Evolutionary conservation across 2,329 filamentous ascomycete genomes (phyloP).

Genomic region (Paraphoma sp.): DNA sequence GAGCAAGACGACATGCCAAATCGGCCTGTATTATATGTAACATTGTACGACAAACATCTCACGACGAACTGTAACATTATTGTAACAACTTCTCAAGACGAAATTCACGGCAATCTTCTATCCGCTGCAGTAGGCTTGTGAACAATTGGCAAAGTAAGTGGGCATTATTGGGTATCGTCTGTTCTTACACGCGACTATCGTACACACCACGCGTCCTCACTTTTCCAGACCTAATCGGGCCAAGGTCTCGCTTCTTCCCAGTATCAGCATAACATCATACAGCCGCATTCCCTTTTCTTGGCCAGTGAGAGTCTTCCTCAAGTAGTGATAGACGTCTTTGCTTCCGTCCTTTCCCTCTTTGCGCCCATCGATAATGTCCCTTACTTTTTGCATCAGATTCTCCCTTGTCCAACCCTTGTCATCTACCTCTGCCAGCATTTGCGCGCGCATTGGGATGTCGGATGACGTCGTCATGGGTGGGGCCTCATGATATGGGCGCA

Average conservation of each 20-base stretch:
- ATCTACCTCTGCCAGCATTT: conserved; percentile 21
- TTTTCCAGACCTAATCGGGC: conserved; percentile 31
- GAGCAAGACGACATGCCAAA: too few species aligned
- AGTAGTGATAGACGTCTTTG: conserved; percentile 44
- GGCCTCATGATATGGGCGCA: conserved; percentile 19
- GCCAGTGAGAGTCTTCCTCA: conserved; percentile 39
- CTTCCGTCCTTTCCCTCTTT: conserved; percentile 28
- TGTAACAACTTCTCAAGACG: too few species aligned
- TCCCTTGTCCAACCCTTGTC: conserved; percentile 35
- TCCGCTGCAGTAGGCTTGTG: too few species aligned
- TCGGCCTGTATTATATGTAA: too few species aligned
- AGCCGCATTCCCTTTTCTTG: conserved; percentile 41
- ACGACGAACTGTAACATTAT: too few species aligned
- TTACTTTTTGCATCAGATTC: conserved; percentile 29
- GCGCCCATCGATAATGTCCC: conserved; percentile 35
- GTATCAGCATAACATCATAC: conserved; percentile 44
- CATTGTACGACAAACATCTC: too few species aligned
- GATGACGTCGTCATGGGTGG: conserved; percentile 12
- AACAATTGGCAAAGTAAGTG: too few species aligned
- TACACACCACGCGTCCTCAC: background rate
- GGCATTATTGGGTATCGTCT: background rate
- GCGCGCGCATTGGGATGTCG: conserved; percentile 26
- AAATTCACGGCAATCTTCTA: too few species aligned
- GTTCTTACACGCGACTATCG: background rate
- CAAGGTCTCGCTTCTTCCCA: conserved; percentile 41